Evolutionary conservation across 495 filamentous ascomycete genomes (phyloP), one percentile per base, ranked within the genome.

Genomic region (Astrothelium subdiscretum): DNA sequence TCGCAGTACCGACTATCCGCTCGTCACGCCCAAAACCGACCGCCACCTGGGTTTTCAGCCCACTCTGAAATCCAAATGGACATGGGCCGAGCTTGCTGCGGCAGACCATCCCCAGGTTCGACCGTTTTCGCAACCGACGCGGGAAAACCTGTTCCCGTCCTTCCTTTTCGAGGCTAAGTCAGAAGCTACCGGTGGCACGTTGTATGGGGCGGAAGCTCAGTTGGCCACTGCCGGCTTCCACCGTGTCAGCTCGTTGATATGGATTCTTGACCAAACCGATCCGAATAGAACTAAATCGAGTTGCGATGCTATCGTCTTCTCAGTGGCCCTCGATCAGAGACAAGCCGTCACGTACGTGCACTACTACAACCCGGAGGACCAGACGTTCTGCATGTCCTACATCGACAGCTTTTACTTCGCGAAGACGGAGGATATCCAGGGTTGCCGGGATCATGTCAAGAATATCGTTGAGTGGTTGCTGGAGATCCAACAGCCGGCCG

Each of bases 261-360:
- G 42, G 42, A 48, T 48, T 18, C 42, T 48, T n/a, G 42, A 48
- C 20, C 42, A 48, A 48, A 48, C 20, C 18, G 42, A 48, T 48
- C 42, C 42, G 18, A n/a, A 48, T 20, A 48, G 42, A 48, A 48
- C 6, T 11, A 48, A n/a, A 48, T 48, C 42, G 42, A 48, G 42
- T 48, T 48, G 42, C 42, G 42, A 48, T n/a, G 42, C 42, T n/a
- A 48, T 48, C 42, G 42, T 48, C 42, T 48, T 48, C 42, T 48
- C 42, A 10, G 42, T 48, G 42, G 42, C 42, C 42, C 42, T 11
- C 18, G 18, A 48, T 48, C 42, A 48, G 42, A 48, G 42, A 48
- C 42, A 48, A n/a, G 42, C 42, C 42, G 18, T 48, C 18, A 20
- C 18, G 6, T n/a, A 48, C 18, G 42, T 48, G 42, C 42, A 48